These are phyloP conservation scores for Rosa multiflora DNA, from an alignment of 306 rosid genomes.

Conservation along the genomic window DNA sequence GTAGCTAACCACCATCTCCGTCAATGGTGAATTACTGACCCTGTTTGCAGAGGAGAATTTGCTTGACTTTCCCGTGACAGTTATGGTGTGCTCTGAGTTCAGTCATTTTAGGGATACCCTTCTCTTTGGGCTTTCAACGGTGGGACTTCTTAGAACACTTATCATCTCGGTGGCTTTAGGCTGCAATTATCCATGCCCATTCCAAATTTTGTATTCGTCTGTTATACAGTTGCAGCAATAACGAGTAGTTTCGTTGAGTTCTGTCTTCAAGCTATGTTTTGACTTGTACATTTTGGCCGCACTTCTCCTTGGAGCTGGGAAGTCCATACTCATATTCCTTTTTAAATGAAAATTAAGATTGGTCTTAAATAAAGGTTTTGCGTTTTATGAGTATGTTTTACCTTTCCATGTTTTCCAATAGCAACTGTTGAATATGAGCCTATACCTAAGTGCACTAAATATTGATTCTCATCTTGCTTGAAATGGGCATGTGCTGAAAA, in stretches of 20 bases:
- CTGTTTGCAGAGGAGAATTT: constrained; percentile 4
- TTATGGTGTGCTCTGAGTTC: background rate
- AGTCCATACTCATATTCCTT: background rate
- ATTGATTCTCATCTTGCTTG: too few species aligned
- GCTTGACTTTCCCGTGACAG: background rate
- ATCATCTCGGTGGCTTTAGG: background rate
- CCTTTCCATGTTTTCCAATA: background rate
- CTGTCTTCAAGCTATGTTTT: background rate
- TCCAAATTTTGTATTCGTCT: background rate
- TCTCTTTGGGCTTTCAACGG: background rate
- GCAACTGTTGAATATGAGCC: background rate
- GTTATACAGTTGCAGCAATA: background rate
- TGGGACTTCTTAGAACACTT: background rate
- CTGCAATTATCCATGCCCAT: background rate
- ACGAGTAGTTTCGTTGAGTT: background rate
- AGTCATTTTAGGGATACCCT: background rate
- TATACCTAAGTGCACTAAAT: background rate
- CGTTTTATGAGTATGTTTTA: too few species aligned
- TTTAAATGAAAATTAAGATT: background rate
- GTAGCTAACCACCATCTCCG: constrained; percentile 2
- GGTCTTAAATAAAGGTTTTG: background rate
- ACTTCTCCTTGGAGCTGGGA: background rate
- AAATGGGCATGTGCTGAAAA: too few species aligned
- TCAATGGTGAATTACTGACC: constrained; percentile 1
- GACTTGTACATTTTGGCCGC: background rate